Evolutionary conservation across 495 filamentous ascomycete genomes (phyloP), one percentile per base, ranked within the genome.

Genomic region (Filosporella fistucella): DNA sequence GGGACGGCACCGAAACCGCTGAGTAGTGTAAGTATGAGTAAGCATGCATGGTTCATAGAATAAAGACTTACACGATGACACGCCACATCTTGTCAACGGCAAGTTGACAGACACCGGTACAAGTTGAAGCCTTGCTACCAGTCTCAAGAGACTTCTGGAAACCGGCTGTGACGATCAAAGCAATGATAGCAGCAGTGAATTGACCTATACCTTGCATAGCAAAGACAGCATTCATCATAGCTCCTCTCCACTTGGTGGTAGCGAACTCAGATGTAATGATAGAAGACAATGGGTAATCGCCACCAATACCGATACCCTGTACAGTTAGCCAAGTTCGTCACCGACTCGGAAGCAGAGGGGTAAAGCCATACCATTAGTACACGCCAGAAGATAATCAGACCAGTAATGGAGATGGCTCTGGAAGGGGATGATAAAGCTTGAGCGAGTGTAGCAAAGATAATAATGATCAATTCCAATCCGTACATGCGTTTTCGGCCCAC

Each of bases 1-100:
- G 88, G 88, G 8, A 91, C 80, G n/a, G 82, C 81, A 44, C 87
- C 88, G 56, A 89, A 79, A 12, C 87, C 52, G 9, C 23, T 45
- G 4, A 38, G 4, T 9, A 6, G 82, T 85, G 82, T 63, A 77
- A 89, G 71, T 88, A 17, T 89, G 72, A 14, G 84, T 83, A 42
- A 84, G 72, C 56, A 73, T 78, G 33, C n/a, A 35, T 35, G 13
- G 32, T 6, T 6, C 6, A 35, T 35, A 14, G n/a, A 14, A 77
- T 11, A 80, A 77, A 42, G 83, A 86, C 54, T 88, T 78, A 23
- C 87, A 93, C 84, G 33, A 90, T 67, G 3, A 76, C 66, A 54
- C 88, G 77, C 88, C 88, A 93, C 82, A 93, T 89, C 71, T 88
- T 88, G 68, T 91, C 88, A 13, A 89, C 84, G 14, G 85, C 85